These are phyloP conservation scores for Auxenochlorella pyrenoidosa DNA, from an alignment of 139 green algal species.

Conservation along the genomic window DNA sequence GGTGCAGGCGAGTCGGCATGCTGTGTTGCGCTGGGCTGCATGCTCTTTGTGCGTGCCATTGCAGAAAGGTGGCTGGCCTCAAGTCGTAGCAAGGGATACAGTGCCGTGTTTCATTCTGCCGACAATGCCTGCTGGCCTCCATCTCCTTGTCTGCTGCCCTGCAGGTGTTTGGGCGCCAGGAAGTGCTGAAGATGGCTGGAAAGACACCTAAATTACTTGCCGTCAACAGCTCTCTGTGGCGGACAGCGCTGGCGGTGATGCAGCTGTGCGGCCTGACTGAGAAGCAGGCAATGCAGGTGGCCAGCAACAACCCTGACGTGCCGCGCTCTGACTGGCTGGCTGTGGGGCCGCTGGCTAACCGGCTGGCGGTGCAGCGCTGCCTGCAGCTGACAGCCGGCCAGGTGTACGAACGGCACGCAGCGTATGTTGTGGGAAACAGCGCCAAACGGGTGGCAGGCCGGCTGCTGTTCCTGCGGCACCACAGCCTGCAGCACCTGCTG, in stretches of 20 bases:
- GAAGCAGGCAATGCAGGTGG: not conserved
- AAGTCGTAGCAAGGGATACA: no score
- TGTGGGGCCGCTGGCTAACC: not conserved
- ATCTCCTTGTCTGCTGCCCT: not conserved
- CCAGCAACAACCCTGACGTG: not conserved
- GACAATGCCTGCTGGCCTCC: no score
- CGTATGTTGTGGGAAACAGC: not conserved
- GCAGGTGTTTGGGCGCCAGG: not conserved
- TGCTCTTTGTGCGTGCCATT: no score
- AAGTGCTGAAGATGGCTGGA: not conserved
- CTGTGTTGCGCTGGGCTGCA: not conserved
- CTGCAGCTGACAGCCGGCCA: not conserved
- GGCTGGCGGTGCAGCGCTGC: constrained; percentile 19
- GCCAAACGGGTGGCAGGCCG: not conserved
- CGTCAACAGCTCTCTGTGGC: not conserved
- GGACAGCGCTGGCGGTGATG: not conserved
- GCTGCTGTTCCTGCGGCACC: constrained; percentile 9
- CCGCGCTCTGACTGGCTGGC: not conserved
- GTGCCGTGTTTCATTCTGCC: no score
- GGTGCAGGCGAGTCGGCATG: not conserved
- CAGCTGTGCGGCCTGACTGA: not conserved
- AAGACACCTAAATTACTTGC: not conserved
- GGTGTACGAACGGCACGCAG: no score
- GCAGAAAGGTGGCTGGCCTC: not conserved
- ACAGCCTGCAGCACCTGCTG: constrained; percentile 3